phyloP scores from a whole-genome alignment of 2,329 filamentous ascomycete species.

The Pseudonectria foliicola region DNA sequence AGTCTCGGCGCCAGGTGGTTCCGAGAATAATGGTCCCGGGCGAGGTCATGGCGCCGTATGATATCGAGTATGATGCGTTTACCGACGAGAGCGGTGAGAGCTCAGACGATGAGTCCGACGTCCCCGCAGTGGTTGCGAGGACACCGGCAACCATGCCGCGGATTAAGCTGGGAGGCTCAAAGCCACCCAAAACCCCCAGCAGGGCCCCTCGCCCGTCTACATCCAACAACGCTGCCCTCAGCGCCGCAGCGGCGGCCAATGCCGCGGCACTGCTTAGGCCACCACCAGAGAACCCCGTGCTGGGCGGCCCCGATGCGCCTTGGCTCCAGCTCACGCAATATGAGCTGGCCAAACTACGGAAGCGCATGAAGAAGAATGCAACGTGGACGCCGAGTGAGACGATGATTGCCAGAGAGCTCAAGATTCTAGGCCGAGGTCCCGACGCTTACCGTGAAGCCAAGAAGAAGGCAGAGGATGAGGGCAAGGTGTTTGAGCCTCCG shows the following conservation, averaged over 20 bases:
- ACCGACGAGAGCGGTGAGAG: constrained; percentile 47
- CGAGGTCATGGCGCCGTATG: constrained; percentile 59
- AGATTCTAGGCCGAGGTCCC: constrained; percentile 59
- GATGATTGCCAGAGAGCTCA: constrained; percentile 76
- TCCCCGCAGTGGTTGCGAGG: constrained; percentile 29
- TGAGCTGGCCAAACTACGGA: constrained; percentile 62
- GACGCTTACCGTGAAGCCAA: constrained; percentile 56
- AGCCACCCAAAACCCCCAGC: constrained; percentile 40
- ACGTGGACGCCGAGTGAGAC: constrained; percentile 79
- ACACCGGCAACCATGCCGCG: constrained; percentile 34
- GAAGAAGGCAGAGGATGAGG: constrained; percentile 58
- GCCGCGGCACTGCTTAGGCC: constrained; percentile 43
- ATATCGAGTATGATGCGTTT: constrained; percentile 54
- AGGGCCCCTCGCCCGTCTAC: constrained; percentile 26
- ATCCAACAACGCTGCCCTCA: constrained; percentile 29
- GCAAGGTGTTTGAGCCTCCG: constrained; percentile 49
- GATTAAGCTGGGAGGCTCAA: constrained; percentile 41
- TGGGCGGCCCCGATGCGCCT: constrained; percentile 53
- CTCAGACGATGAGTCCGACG: constrained; percentile 43
- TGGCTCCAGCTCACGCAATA: constrained; percentile 60
- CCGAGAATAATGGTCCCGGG: constrained; percentile 59
- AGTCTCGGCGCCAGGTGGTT: constrained; percentile 37
- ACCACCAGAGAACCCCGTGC: constrained; percentile 51
- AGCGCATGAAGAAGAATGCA: constrained; percentile 88
- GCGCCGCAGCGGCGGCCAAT: constrained; percentile 33